Evolutionary conservation across 352 stramenopile species (phyloP).

Genomic region (Phytophthora capsici): DNA sequence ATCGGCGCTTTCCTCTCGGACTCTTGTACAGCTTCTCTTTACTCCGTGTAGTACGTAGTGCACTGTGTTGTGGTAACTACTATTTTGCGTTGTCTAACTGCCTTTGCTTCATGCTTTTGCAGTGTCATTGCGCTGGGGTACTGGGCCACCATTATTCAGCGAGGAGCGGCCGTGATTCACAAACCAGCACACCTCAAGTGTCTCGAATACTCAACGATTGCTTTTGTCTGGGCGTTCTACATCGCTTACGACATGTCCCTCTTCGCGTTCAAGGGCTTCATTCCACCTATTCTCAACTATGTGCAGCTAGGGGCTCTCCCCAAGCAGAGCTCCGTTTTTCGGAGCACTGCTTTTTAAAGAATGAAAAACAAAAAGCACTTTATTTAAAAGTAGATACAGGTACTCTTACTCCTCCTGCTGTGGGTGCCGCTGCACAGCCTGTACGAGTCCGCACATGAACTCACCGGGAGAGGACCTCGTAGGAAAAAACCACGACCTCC

Average conservation of each 20-base stretch:
- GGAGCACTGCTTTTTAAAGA: too few relatives aligned
- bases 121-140: slow-evolving; percentile 63
- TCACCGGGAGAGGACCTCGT: too few relatives aligned
- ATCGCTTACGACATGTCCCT: slow-evolving; percentile 35
- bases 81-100: slow-evolving; percentile 6
- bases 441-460: too few relatives aligned
- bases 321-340: too few relatives aligned
- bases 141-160: slow-evolving; percentile 67
- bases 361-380: too few relatives aligned
- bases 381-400: too few relatives aligned
- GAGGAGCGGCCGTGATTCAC: slow-evolving; percentile 37
- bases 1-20: slow-evolving; percentile 56
- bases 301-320: slow-evolving; percentile 40
- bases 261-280: slow-evolving; percentile 48
- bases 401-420: too few relatives aligned
- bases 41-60: slow-evolving; percentile 58
- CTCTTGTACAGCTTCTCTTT: slow-evolving; percentile 66
- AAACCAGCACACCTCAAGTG: slow-evolving; percentile 39
- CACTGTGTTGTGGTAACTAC: too few relatives aligned
- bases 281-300: slow-evolving; percentile 23
- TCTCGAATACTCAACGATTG: slow-evolving; percentile 38
- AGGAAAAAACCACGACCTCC: too few relatives aligned
- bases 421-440: too few relatives aligned
- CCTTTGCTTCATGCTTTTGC: not conserved
- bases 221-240: slow-evolving; percentile 49